Evolutionary conservation across 2,329 filamentous ascomycete species (phyloP), one percentile per base, ranked within the genome.

Genomic region (Chrysoporthe deuterocubensis): DNA sequence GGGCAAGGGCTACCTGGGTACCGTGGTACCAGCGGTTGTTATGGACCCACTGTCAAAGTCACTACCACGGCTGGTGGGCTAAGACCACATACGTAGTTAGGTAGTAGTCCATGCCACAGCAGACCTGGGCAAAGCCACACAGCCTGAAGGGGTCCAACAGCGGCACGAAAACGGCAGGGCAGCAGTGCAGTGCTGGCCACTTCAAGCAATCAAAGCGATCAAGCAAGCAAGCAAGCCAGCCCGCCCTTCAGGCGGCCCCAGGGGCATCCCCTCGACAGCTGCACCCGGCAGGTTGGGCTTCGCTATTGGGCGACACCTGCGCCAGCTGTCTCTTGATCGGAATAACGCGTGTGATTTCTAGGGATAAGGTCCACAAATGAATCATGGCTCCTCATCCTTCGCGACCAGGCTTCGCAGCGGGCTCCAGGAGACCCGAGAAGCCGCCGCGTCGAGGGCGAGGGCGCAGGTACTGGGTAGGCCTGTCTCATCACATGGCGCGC

Each of bases 41-140:
- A 43, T 63, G 48, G 61, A 2, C 48, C 46, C 61, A 63, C 61
- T n/a, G 9, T 37, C 50, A 54, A 54, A 54, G 50, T 34, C n/a
- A 50, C 46, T 9, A 5, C 6, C 7, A 52, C 7, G 18, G 21
- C 8, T 26, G 46, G 2, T 9, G 21, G 4, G 13, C 21, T 9
- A 26, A 13, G n/a, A 4, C n/a, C 2, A 7, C 21, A 50, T 21
- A 21, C 46, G 44, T 46, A 9, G 43, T 18, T 9, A 3, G 18
- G 16, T 50, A 21, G 16, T 50, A 21, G 44, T 26, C 26, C 26
- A 26, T 26, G 26, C 26, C 26, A 26, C 26, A 26, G 26, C 26
- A 26, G 26, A 2, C 26, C 26, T 26, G 26, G 26, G 26, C 26
- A 26, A 26, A 26, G 26, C 26, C 26, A 26, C 26, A 42, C 32